phyloP scores from a whole-genome alignment of 176 grass and related monocot genomes.

The maize (Zea mays) region DNA sequence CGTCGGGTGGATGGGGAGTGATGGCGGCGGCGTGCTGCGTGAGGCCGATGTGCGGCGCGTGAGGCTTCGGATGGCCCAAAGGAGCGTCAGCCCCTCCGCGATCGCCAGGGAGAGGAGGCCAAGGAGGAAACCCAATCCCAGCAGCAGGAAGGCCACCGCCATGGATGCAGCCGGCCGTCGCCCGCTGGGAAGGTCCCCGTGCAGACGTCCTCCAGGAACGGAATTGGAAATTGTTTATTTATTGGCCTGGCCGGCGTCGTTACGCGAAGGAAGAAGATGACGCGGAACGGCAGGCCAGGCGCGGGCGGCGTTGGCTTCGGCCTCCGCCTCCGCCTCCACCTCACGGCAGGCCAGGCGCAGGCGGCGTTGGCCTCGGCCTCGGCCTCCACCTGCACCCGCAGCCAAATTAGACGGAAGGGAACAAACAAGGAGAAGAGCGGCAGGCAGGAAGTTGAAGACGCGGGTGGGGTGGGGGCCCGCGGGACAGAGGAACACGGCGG shows the following conservation, averaged over 20 bases:
- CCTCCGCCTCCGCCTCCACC: no score
- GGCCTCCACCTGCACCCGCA: not conserved
- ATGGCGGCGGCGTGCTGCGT: not conserved
- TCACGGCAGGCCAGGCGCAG: not conserved
- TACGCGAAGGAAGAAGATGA: not conserved
- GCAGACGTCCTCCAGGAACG: not conserved
- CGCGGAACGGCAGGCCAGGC: no score
- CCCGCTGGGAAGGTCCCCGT: not conserved
- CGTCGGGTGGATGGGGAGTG: not conserved
- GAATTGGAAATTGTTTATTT: not conserved
- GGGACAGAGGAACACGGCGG: not conserved
- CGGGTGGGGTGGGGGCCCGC: not conserved
- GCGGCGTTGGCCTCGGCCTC: not conserved
- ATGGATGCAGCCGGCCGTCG: not conserved
- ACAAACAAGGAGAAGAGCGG: not conserved
- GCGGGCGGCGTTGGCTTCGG: no score
- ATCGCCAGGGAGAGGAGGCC: conserved; percentile 38
- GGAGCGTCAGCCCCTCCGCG: conserved; percentile 36
- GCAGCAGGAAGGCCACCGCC: conserved; percentile 19
- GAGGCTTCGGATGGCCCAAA: conserved; percentile 30
- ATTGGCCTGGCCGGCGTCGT: not conserved
- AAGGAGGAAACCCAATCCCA: conserved; percentile 39
- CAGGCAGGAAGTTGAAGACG: not conserved
- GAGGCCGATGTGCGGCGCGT: not conserved
- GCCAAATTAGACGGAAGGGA: not conserved